Conservation (phyloP, 345 rosid species). For the Anacardium occidentale region DNA sequence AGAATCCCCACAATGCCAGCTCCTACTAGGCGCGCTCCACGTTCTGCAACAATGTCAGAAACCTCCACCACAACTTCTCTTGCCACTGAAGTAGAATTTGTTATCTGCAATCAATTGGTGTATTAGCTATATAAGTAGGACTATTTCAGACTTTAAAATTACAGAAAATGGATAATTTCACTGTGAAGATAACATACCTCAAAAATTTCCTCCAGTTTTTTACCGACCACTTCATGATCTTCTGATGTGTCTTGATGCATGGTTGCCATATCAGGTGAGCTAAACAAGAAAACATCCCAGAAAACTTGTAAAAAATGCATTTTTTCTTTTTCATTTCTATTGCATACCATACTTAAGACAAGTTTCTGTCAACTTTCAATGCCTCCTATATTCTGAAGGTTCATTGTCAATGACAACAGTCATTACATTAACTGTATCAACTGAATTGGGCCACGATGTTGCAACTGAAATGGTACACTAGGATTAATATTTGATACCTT, state of each 20-base stretch:
- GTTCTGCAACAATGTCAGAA: slow-evolving; percentile 60
- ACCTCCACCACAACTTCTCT: slow-evolving; percentile 61
- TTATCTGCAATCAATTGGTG: slow-evolving; percentile 31
- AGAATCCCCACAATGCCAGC: slow-evolving; percentile 65
- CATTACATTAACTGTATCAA: too few species aligned
- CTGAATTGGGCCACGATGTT: too few species aligned
- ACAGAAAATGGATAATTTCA: not conserved
- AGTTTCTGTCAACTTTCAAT: too few species aligned
- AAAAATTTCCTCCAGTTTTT: slow-evolving; percentile 52
- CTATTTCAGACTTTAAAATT: not conserved
- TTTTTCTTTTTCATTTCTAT: not conserved
- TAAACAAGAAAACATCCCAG: slow-evolving; percentile 13
- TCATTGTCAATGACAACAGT: too few species aligned
- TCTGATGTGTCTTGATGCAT: slow-evolving; percentile 74
- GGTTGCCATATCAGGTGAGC: slow-evolving; percentile 64
- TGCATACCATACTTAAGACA: not conserved
- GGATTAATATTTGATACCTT: slow-evolving; percentile 31
- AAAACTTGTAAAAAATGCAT: not conserved
- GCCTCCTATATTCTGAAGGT: too few species aligned
- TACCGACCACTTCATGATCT: slow-evolving; percentile 39
- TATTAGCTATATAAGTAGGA: too few species aligned
- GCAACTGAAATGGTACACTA: too few species aligned
- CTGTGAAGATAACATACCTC: slow-evolving; percentile 31
- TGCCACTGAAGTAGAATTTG: slow-evolving; percentile 35
- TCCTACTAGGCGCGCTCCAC: slow-evolving; percentile 64